Evolutionary conservation across 345 rosid species (phyloP).

Genomic region (Ricinus communis): DNA sequence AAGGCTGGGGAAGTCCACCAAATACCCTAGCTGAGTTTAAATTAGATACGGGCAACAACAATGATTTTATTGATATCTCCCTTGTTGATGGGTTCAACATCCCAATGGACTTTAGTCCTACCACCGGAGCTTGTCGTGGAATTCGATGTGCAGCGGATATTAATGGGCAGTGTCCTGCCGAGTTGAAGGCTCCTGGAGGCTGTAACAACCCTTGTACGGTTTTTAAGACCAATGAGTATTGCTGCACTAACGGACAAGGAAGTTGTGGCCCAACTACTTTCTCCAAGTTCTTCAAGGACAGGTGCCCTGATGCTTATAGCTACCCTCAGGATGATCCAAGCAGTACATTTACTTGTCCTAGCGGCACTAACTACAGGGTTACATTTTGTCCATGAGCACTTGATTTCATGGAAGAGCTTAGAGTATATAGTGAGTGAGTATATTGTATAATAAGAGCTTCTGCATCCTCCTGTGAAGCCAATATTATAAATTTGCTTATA

Average conservation of each 20-base stretch:
- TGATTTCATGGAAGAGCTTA: too few species aligned
- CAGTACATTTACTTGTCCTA: too few species aligned
- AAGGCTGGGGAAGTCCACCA: conserved; percentile 1
- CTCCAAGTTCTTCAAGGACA: conserved; percentile 38
- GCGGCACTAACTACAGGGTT: too few species aligned
- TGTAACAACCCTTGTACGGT: conserved; percentile 55
- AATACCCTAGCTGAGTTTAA: conserved; percentile 21
- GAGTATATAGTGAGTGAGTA: too few species aligned
- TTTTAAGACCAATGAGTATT: conserved; percentile 41
- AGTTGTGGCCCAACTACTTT: conserved; percentile 14
- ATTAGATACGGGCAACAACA: neutral
- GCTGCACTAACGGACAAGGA: conserved; percentile 44
- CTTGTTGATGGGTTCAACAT: conserved; percentile 27
- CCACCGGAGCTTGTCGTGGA: conserved; percentile 16
- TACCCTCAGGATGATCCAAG: too few species aligned
- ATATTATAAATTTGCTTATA: too few species aligned
- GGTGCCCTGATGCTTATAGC: conserved; percentile 40
- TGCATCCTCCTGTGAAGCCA: too few species aligned
- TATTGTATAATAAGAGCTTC: too few species aligned
- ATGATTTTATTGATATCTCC: conserved; percentile 19
- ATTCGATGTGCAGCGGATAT: conserved; percentile 52
- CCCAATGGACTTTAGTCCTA: conserved; percentile 25
- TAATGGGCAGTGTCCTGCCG: conserved; percentile 56
- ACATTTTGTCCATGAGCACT: too few species aligned
- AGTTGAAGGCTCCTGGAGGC: conserved; percentile 30